Conservation (phyloP, 192 early-diverging fungal species). For the Linnemannia zychae region DNA sequence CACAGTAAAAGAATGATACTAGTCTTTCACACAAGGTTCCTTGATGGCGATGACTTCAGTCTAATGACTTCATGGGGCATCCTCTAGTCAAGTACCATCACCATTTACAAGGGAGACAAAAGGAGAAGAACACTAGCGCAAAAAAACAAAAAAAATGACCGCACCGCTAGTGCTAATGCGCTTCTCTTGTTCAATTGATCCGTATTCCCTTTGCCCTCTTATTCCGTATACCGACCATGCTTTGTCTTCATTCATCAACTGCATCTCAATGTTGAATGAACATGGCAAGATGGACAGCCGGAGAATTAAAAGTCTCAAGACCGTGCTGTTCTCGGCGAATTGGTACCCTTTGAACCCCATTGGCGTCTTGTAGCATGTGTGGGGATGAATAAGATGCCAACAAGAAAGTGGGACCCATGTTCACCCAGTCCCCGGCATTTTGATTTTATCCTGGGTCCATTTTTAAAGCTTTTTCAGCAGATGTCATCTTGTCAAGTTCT, state of each 20-base stretch:
- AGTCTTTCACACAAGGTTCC: background rate
- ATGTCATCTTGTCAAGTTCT: too few relatives aligned
- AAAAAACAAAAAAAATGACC: background rate
- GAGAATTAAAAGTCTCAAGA: background rate
- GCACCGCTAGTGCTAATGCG: background rate
- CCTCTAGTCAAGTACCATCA: background rate
- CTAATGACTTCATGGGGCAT: conserved; percentile 5
- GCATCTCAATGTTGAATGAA: background rate
- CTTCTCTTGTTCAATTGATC: background rate
- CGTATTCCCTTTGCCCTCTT: too few relatives aligned
- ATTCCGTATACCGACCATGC: background rate
- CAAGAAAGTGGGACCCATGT: background rate
- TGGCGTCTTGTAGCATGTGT: background rate
- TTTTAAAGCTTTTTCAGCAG: background rate
- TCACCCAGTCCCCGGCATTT: background rate
- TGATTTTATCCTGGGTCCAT: conserved; percentile 4
- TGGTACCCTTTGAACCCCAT: background rate
- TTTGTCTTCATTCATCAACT: background rate
- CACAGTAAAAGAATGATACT: background rate
- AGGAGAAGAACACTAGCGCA: background rate
- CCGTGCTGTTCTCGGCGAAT: background rate
- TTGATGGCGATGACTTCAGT: background rate
- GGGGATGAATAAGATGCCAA: conserved; percentile 3
- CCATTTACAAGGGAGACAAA: background rate
- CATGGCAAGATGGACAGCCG: background rate